Percentiles rank a stretch among this genome's conserved stretches.
These are phyloP conservation scores for Cetraspora pellucida DNA, from an alignment of 192 early-diverging fungal species.

Conservation along the genomic window DNA sequence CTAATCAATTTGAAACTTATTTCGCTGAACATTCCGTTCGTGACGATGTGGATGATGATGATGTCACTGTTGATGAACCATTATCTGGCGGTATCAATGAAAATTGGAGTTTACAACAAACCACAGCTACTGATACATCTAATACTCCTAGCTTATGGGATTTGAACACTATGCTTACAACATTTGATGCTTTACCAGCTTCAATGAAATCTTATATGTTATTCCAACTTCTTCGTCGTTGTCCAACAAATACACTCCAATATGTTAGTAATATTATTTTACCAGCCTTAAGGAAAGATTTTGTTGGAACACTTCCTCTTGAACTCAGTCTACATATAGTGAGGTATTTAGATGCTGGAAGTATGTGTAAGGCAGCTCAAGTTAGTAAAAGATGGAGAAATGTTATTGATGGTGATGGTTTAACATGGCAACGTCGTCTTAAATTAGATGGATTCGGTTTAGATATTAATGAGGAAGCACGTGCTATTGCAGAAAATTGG, in stretches of 20 bases:
- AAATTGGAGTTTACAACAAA: constrained; percentile 38
- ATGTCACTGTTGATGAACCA: constrained; percentile 26
- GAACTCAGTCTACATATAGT: constrained; percentile 80
- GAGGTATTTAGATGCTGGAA: constrained; percentile 76
- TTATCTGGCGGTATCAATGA: constrained; percentile 37
- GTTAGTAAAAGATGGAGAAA: constrained; percentile 81
- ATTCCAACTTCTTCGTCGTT: constrained; percentile 85
- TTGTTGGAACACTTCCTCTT: constrained; percentile 71
- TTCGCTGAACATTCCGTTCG: constrained; percentile 24
- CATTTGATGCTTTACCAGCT: constrained; percentile 79
- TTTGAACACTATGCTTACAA: constrained; percentile 58
- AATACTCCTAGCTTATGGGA: constrained; percentile 48
- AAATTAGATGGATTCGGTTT: constrained; percentile 49
- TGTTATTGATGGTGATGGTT: constrained; percentile 72
- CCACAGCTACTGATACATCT: constrained; percentile 31
- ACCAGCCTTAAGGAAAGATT: constrained; percentile 90
- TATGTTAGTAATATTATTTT: constrained; percentile 89
- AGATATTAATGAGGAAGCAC: constrained; percentile 44
- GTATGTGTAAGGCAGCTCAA: constrained; percentile 77
- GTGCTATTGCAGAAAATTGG: constrained; percentile 41
- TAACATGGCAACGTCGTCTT: constrained; percentile 52
- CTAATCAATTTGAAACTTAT: constrained; percentile 32
- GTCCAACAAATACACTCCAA: constrained; percentile 80
- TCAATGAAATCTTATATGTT: constrained; percentile 85
- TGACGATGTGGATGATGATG: constrained; percentile 33